phyloP scores from a whole-genome alignment of 192 early-diverging fungal genomes.

The Coemansia sp. region DNA sequence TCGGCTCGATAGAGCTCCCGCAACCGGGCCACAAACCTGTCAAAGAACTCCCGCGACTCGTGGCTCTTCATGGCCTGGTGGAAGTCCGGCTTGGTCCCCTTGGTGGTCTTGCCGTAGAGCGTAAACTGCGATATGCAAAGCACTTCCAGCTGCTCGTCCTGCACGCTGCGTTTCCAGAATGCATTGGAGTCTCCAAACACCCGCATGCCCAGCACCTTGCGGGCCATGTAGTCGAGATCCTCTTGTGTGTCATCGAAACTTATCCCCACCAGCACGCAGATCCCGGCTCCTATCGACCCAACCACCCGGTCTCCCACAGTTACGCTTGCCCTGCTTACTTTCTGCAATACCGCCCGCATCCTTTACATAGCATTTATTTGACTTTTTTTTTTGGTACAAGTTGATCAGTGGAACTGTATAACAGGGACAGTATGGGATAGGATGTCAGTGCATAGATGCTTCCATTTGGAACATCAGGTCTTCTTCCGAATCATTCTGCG shows the following conservation, averaged over 20 bases:
- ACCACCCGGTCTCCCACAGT: conserved; percentile 72
- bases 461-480: conserved; percentile 54
- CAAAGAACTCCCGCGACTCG: conserved; percentile 69
- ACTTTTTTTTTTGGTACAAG: neutral
- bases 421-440: neutral
- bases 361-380: neutral
- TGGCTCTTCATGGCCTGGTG: conserved; percentile 81
- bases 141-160: conserved; percentile 69
- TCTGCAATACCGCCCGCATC: conserved; percentile 68
- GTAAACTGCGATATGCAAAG: conserved; percentile 95
- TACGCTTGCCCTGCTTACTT: conserved; percentile 62
- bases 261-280: conserved; percentile 76
- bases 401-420: neutral
- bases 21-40: conserved; percentile 68
- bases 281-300: conserved; percentile 74
- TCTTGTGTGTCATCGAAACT: conserved; percentile 62
- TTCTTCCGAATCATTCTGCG: conserved; percentile 31
- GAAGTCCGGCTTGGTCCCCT: conserved; percentile 91
- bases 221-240: conserved; percentile 84
- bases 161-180: conserved; percentile 80
- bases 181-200: conserved; percentile 71
- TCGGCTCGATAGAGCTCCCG: conserved; percentile 60
- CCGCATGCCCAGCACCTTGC: conserved; percentile 74
- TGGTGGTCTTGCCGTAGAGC: conserved; percentile 75
- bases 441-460: conserved; percentile 14